Percentiles rank a stretch among this genome's conserved stretches.
Conservation (phyloP, 2,329 filamentous ascomycete genomes). For the Zasmidium angulare region DNA sequence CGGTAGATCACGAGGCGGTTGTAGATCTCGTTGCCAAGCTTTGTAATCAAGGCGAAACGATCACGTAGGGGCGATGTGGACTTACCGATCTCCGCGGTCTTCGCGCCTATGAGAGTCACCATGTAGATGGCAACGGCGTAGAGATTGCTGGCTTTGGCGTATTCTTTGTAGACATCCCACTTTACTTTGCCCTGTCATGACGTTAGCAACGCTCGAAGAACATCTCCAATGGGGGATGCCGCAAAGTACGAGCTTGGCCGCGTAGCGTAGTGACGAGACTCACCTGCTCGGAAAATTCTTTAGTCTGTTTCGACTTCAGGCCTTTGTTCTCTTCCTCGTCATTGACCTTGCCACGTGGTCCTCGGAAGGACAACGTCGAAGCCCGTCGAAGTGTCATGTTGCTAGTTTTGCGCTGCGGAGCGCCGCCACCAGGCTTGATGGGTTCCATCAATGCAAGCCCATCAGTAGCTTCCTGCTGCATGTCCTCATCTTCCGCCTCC, state of each 20-base stretch:
- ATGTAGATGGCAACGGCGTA: slow-evolving; percentile 80
- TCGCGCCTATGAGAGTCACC: slow-evolving; percentile 71
- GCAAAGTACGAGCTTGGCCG: not conserved
- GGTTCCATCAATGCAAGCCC: slow-evolving; percentile 72
- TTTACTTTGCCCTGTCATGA: slow-evolving; percentile 76
- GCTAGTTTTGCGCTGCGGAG: slow-evolving; percentile 58
- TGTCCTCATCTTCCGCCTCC: slow-evolving; percentile 50
- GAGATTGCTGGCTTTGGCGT: slow-evolving; percentile 91
- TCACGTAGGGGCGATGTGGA: slow-evolving; percentile 15
- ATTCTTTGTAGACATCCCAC: slow-evolving; percentile 91
- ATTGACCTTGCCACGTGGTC: slow-evolving; percentile 76
- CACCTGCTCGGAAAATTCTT: slow-evolving; percentile 79
- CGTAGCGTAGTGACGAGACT: not conserved
- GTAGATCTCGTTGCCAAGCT: not conserved
- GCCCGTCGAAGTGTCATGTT: slow-evolving; percentile 81
- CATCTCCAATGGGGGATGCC: too few species aligned
- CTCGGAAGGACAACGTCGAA: slow-evolving; percentile 85
- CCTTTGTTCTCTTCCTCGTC: slow-evolving; percentile 70
- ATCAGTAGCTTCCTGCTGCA: slow-evolving; percentile 65
- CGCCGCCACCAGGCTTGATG: slow-evolving; percentile 55
- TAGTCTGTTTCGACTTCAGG: slow-evolving; percentile 76
- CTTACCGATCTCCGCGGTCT: slow-evolving; percentile 77
- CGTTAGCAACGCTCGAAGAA: not conserved
- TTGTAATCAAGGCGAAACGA: not conserved
- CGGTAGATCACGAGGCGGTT: not conserved